These are phyloP conservation scores for Scedosporium aurantiacum DNA, from an alignment of 2,329 filamentous ascomycete genomes.

Conservation along the genomic window DNA sequence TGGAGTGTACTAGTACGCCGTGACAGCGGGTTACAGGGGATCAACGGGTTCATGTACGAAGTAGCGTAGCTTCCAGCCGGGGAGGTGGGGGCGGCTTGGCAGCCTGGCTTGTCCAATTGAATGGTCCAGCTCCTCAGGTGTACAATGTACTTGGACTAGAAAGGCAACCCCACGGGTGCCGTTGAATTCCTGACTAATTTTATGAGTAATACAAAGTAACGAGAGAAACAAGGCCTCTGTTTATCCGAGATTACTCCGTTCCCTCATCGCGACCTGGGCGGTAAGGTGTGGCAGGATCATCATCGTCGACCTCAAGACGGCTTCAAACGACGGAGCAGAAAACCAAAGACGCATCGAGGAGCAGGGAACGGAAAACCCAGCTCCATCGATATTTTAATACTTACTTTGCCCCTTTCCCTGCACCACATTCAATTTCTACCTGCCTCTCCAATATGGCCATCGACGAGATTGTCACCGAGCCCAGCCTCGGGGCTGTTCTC, in stretches of 20 bases:
- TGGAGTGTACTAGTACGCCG: neutral
- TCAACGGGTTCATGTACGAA: neutral
- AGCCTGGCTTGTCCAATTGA: slow-evolving; percentile 1
- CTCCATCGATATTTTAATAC: neutral
- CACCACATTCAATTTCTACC: no score
- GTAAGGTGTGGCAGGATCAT: neutral
- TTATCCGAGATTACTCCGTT: neutral
- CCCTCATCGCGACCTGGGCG: neutral
- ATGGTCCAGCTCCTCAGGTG: neutral
- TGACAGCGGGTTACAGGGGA: neutral
- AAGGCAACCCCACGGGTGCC: no score
- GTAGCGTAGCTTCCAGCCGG: neutral
- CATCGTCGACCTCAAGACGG: neutral
- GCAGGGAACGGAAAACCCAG: neutral
- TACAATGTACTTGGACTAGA: no score
- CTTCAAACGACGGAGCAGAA: neutral
- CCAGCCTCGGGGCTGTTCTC: slow-evolving; percentile 54
- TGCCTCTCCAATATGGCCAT: slow-evolving; percentile 20
- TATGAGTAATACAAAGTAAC: neutral
- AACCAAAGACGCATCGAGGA: neutral
- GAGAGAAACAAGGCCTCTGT: neutral
- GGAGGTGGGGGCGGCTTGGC: neutral
- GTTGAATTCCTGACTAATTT: no score
- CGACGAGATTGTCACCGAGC: slow-evolving; percentile 28
- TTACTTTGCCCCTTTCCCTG: no score